Conservation (phyloP, 257 asterid genomes). For the Mentha longifolia region DNA sequence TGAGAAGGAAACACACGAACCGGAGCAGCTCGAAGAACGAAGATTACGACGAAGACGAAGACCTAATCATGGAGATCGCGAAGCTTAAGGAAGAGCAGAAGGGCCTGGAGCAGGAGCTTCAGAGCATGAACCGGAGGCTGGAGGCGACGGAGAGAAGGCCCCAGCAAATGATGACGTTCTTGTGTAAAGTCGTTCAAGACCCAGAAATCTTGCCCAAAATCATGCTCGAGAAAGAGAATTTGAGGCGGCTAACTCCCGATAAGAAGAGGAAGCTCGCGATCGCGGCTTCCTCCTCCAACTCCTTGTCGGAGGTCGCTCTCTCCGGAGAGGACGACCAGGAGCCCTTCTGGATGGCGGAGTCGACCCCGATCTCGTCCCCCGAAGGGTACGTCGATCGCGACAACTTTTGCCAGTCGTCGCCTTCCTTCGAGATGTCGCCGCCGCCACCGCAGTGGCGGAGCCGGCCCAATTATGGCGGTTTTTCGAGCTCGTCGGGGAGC, state of each 20-base stretch:
- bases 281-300: constrained; percentile 45
- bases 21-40: constrained; percentile 29
- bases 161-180: constrained; percentile 81
- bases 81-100: constrained; percentile 70
- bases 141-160: constrained; percentile 94
- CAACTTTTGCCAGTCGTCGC: constrained; percentile 38
- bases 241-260: constrained; percentile 36
- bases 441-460: constrained; percentile 48
- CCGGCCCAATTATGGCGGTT: constrained; percentile 18
- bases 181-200: constrained; percentile 70
- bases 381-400: constrained; percentile 41
- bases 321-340: constrained; percentile 60
- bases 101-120: constrained; percentile 59
- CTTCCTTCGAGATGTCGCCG: constrained; percentile 38
- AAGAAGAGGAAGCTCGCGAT: constrained; percentile 48
- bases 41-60: constrained; percentile 38
- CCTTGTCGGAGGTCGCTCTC: constrained; percentile 45
- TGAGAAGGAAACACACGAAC: constrained; percentile 48
- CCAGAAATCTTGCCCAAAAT: constrained; percentile 67
- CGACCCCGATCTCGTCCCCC: constrained; percentile 48
- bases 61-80: constrained; percentile 37
- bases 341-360: constrained; percentile 20
- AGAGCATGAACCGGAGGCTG: constrained; percentile 69
- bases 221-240: constrained; percentile 59
- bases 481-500: constrained; percentile 30